Percentiles rank a stretch among this genome's conserved stretches.
phyloP scores from a whole-genome alignment of 352 stramenopile genomes.

The Phytophthora syringae region DNA sequence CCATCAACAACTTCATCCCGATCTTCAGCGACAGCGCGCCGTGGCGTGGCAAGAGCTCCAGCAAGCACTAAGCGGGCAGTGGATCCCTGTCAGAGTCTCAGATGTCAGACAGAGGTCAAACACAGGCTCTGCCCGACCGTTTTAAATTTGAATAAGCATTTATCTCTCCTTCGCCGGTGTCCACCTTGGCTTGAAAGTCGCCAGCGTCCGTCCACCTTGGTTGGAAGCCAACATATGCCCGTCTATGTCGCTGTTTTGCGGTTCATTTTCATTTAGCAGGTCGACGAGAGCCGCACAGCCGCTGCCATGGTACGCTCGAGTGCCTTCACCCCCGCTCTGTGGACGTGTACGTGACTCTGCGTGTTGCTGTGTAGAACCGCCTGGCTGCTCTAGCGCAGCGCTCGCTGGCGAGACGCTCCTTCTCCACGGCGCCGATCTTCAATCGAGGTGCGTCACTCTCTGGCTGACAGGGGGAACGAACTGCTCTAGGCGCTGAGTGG shows the following conservation, averaged over 20 bases:
- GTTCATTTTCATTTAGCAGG: constrained; percentile 5
- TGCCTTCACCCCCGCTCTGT: neutral
- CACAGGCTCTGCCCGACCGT: constrained; percentile 10
- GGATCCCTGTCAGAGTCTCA: too few relatives aligned
- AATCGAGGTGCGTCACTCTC: constrained; percentile 47
- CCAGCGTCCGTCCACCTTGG: too few relatives aligned
- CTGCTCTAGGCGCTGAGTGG: too few relatives aligned
- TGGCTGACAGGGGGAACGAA: neutral
- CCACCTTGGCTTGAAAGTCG: constrained; percentile 16
- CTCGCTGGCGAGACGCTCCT: constrained; percentile 34
- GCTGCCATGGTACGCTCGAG: constrained; percentile 18
- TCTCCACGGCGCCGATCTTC: constrained; percentile 67
- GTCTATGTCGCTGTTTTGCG: constrained; percentile 10
- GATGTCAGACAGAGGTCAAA: constrained; percentile 5
- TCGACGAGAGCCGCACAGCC: constrained; percentile 19
- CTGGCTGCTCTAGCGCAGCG: constrained; percentile 27
- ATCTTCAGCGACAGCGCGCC: constrained; percentile 97
- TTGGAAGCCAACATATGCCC: too few relatives aligned
- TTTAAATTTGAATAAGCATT: constrained; percentile 34
- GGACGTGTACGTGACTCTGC: neutral
- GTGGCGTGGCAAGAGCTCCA: constrained; percentile 85
- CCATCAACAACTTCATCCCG: constrained; percentile 99
- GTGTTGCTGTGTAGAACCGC: constrained; percentile 34
- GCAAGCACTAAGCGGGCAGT: constrained; percentile 51
- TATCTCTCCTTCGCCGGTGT: constrained; percentile 8